Evolutionary conservation across 805 yeast genomes (phyloP).

Genomic region (Diddensiella santjacobensis): DNA sequence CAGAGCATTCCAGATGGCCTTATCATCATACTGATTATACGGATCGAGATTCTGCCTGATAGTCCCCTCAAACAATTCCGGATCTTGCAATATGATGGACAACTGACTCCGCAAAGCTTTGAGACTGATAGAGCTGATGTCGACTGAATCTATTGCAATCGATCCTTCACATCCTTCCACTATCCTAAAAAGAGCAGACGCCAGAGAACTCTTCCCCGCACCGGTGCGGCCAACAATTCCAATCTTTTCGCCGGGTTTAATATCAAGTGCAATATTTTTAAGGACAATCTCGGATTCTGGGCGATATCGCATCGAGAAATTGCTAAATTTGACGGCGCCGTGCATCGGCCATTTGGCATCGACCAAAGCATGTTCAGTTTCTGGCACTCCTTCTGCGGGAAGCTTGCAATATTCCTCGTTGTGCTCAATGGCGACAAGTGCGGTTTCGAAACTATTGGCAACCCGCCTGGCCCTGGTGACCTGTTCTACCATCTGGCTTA

Average conservation of each 20-base stretch:
- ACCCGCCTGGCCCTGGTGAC: slow-evolving; percentile 86
- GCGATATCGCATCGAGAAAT: slow-evolving; percentile 66
- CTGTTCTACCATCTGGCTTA: slow-evolving; percentile 77
- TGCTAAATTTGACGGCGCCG: slow-evolving; percentile 59
- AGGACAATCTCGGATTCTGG: slow-evolving; percentile 67
- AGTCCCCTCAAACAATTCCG: slow-evolving; percentile 58
- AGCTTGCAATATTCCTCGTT: slow-evolving; percentile 28
- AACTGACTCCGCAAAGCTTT: slow-evolving; percentile 51
- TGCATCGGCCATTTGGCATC: slow-evolving; percentile 61
- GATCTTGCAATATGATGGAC: slow-evolving; percentile 65
- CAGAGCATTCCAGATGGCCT: slow-evolving; percentile 52
- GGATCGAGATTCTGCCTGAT: slow-evolving; percentile 61
- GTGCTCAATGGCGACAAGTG: slow-evolving; percentile 72
- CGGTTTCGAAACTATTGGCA: slow-evolving; percentile 86
- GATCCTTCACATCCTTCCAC: slow-evolving; percentile 48
- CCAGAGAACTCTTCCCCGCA: slow-evolving; percentile 77
- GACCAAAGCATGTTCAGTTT: slow-evolving; percentile 65
- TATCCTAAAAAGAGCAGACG: slow-evolving; percentile 63
- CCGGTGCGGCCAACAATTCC: slow-evolving; percentile 91
- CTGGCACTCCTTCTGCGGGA: slow-evolving; percentile 50
- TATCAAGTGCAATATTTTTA: slow-evolving; percentile 55
- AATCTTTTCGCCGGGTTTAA: slow-evolving; percentile 69
- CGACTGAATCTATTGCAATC: slow-evolving; percentile 52
- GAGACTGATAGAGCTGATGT: slow-evolving; percentile 49
- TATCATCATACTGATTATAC: slow-evolving; percentile 47